Conservation (phyloP, 495 filamentous ascomycete genomes). For the Aspergillus ellipticus region DNA sequence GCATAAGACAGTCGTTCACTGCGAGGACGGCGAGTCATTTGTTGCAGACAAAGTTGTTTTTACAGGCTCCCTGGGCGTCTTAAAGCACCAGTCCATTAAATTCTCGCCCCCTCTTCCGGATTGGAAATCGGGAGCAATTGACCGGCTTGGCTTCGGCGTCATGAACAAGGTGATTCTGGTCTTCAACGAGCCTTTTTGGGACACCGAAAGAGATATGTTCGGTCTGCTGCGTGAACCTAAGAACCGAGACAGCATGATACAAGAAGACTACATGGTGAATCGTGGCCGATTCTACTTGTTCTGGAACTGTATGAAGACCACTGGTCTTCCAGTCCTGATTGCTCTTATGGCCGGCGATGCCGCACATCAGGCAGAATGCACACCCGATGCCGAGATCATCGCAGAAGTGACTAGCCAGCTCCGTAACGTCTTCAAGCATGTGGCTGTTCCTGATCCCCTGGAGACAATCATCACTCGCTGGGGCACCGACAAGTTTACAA, state of each 20-base stretch:
- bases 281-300: constrained; percentile 92
- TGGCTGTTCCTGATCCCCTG: constrained; percentile 64
- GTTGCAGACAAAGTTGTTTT: constrained; percentile 83
- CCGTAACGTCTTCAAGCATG: constrained; percentile 58
- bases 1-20: constrained; percentile 59
- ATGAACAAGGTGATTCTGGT: constrained; percentile 95
- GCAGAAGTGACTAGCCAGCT: constrained; percentile 75
- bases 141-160: constrained; percentile 86
- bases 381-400: constrained; percentile 68
- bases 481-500: constrained; percentile 82
- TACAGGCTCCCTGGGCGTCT: constrained; percentile 82
- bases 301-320: constrained; percentile 90
- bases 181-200: constrained; percentile 90
- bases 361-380: constrained; percentile 79
- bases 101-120: constrained; percentile 83
- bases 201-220: constrained; percentile 87
- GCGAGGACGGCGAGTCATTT: constrained; percentile 71
- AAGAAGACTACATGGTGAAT: constrained; percentile 58
- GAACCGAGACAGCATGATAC: constrained; percentile 48
- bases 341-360: constrained; percentile 96
- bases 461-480: constrained; percentile 95
- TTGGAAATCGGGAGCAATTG: constrained; percentile 79
- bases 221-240: constrained; percentile 77
- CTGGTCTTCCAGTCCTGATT: constrained; percentile 79
- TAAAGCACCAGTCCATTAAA: constrained; percentile 70